Percentiles rank a stretch among this genome's conserved stretches.
phyloP scores from a whole-genome alignment of 139 green algal species.

The Picochlorum sp. region DNA sequence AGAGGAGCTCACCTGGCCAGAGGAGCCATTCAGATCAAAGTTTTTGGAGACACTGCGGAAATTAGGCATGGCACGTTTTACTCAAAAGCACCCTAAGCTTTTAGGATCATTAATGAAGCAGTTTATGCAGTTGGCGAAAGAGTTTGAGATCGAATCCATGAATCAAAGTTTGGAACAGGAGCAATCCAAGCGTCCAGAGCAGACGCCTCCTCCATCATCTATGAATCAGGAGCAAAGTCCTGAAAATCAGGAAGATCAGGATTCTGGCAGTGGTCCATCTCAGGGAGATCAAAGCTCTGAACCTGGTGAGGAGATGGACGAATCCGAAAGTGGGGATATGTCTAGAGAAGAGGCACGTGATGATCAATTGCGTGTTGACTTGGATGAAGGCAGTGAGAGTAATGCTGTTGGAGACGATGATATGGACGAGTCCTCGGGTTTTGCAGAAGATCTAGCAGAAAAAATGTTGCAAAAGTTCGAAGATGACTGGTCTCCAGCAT shows the following conservation, averaged over 20 bases:
- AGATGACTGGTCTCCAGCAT: constrained; percentile 65
- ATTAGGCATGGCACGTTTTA: constrained; percentile 83
- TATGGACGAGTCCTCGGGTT: constrained; percentile 21
- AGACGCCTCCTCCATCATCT: constrained; percentile 21
- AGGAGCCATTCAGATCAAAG: constrained; percentile 68
- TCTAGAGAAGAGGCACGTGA: neutral
- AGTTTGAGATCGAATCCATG: constrained; percentile 66
- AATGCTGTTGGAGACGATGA: constrained; percentile 10
- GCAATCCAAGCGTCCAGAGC: constrained; percentile 29
- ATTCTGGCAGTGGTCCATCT: constrained; percentile 15
- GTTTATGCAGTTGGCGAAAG: constrained; percentile 68
- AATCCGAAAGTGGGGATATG: constrained; percentile 1
- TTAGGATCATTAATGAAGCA: constrained; percentile 67
- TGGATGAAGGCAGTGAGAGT: neutral
- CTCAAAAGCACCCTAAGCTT: constrained; percentile 65
- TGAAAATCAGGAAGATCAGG: constrained; percentile 9
- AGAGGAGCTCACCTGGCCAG: constrained; percentile 56
- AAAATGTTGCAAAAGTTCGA: constrained; percentile 70
- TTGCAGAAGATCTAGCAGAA: constrained; percentile 25
- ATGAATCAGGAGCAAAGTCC: constrained; percentile 32
- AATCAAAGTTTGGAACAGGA: constrained; percentile 24
- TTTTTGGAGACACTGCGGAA: constrained; percentile 44
- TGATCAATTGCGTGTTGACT: neutral
- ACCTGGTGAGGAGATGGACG: constrained; percentile 17
- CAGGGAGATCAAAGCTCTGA: constrained; percentile 20